Percentiles rank a stretch among this genome's conserved stretches.
phyloP scores from a whole-genome alignment of 2,329 filamentous ascomycete species.

The Nemania serpens region DNA sequence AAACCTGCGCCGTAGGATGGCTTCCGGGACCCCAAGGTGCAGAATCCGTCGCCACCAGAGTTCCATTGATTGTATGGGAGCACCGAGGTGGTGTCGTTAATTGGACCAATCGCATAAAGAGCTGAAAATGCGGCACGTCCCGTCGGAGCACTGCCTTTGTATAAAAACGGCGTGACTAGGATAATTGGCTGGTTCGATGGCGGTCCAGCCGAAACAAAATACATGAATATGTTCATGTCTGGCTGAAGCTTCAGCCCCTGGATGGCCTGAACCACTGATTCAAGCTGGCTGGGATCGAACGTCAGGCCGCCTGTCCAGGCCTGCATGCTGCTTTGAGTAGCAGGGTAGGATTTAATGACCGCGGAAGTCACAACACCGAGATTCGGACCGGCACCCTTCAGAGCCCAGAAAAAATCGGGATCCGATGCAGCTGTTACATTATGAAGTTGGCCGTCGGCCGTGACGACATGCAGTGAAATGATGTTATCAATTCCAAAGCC shows the following conservation, averaged over 20 bases:
- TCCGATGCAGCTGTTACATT: conserved; percentile 5
- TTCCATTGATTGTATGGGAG: conserved; percentile 23
- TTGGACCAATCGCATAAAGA: conserved; percentile 20
- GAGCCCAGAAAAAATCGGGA: conserved; percentile 27
- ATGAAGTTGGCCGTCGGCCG: conserved; percentile 13
- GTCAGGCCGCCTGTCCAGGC: conserved; percentile 23
- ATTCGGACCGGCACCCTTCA: conserved; percentile 26
- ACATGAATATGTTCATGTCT: conserved; percentile 15
- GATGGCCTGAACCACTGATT: conserved; percentile 19
- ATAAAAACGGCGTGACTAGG: conserved; percentile 17
- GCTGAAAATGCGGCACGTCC: conserved; percentile 13
- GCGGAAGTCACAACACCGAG: conserved; percentile 30
- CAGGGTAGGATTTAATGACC: conserved; percentile 14
- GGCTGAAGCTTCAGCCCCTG: conserved; percentile 14
- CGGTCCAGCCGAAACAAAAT: conserved; percentile 7
- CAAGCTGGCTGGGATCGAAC: conserved; percentile 19
- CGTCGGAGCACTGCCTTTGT: conserved; percentile 12
- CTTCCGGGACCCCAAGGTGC: conserved; percentile 16
- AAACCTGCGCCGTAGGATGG: conserved; percentile 18
- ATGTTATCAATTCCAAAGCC: conserved; percentile 27
- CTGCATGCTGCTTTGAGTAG: background rate
- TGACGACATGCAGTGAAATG: conserved; percentile 18
- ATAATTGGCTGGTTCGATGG: conserved; percentile 1
- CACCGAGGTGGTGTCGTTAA: conserved; percentile 14
- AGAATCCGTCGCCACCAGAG: background rate